Percentiles rank a stretch among this genome's conserved stretches.
phyloP scores from a whole-genome alignment of 2,329 filamentous ascomycete genomes.

The Mollisiaceae sp. region DNA sequence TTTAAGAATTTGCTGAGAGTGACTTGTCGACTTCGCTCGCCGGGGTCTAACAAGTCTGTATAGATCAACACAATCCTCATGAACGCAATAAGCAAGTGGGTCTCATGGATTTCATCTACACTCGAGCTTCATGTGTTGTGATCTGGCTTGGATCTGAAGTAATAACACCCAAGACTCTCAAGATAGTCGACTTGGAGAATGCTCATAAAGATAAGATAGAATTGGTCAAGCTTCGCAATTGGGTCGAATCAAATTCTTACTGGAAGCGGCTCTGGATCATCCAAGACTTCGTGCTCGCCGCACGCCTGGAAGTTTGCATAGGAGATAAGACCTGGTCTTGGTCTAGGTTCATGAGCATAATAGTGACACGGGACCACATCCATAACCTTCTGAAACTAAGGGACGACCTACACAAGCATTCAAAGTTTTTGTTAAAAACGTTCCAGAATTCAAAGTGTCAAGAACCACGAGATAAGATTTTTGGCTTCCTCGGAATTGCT shows the following conservation, averaged over 20 bases:
- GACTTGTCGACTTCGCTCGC: conserved; percentile 12
- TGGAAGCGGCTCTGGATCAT: conserved; percentile 12
- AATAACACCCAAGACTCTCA: background rate
- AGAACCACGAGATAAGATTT: conserved; percentile 24
- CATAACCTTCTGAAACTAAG: background rate
- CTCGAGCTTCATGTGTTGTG: conserved; percentile 22
- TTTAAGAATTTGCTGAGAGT: conserved; percentile 13
- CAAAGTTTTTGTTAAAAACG: conserved; percentile 12
- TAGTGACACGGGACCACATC: no score
- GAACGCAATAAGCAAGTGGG: conserved; percentile 32
- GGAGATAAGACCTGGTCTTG: background rate
- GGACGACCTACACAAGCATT: background rate
- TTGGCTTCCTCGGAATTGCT: conserved; percentile 18
- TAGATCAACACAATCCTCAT: conserved; percentile 29
- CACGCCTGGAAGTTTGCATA: conserved; percentile 10
- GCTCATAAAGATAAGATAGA: background rate
- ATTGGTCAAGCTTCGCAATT: background rate
- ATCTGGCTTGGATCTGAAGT: conserved; percentile 31
- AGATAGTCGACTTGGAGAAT: background rate
- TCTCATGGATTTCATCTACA: conserved; percentile 34
- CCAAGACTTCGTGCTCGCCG: conserved; percentile 16
- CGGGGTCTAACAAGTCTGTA: conserved; percentile 18
- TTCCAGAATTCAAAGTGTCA: conserved; percentile 14
- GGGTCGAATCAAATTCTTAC: background rate
- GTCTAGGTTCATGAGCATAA: background rate